Base-by-base conservation (phyloP, 805 yeast genomes). In the Candida stauntonica region DNA sequence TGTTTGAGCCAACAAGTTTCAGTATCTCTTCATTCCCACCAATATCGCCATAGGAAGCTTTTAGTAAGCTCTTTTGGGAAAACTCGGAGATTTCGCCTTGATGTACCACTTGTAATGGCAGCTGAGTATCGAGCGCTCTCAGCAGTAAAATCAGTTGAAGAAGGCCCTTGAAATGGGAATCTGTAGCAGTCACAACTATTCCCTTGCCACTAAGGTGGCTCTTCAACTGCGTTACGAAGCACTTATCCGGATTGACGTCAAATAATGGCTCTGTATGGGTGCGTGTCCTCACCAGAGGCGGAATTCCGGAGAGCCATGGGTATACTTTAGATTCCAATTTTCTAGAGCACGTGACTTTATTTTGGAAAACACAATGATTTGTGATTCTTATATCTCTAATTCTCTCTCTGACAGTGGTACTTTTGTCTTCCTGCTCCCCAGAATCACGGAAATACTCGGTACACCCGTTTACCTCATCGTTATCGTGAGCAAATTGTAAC, bases 41-140 rank as follows among this genome's bases (percentile, higher is more conserved):
- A 35, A 33, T 29, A 18, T 31, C 33, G 3, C 24, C 11, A 13
- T 14, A 5, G 2, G 41, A 32, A 9, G 31, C 15, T 11, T 9
- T 17, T 16, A 33, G 8, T 6, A 41, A 28, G 5, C 29, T 26
- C 21, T 31, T 7, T 29, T 33, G 27, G 17, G 53, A 18, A 37
- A 39, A 23, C 27, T 38, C 38, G 38, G 46, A 15, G 27, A 56
- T 27, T n/a, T 55, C 61, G 5, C 44, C 54, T 42, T 50, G 57
- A 39, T 53, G 59, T 12, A 62, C 37, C n/a, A 62, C 41, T 42
- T 62, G 60, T 24, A 63, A 52, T 2, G 67, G 64, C 14, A 55
- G 42, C 5, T 18, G 17, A 35, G 61, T 59, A 11, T 50, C 54
- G 8, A 57, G 33, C 11, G 50, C 50, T 16, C 68, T 42, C 26